Evolutionary conservation across 2,329 filamentous ascomycete species (phyloP).

Genomic region (Talaromyces sp.): DNA sequence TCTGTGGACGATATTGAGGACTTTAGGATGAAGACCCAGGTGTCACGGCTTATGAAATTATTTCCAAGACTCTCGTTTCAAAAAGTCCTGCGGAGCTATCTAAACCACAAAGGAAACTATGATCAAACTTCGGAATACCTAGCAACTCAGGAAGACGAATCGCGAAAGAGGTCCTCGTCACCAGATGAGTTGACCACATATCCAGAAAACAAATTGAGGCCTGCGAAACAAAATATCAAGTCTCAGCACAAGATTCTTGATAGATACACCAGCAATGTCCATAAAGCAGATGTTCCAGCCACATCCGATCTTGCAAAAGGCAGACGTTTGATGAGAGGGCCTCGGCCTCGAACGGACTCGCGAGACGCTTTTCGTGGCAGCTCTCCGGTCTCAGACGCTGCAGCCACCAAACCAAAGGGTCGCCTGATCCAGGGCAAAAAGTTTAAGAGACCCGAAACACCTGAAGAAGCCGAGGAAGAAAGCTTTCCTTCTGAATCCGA

Average conservation of each 20-base stretch:
- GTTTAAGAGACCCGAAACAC: constrained; percentile 26
- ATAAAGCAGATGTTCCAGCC: constrained; percentile 4
- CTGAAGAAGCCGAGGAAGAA: constrained; percentile 30
- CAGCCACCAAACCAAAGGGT: constrained; percentile 25
- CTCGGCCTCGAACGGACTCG: constrained; percentile 25
- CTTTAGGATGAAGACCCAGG: constrained; percentile 44
- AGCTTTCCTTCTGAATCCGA: constrained; percentile 45
- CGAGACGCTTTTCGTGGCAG: constrained; percentile 15
- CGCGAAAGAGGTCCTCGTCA: constrained; percentile 1
- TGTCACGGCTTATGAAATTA: constrained; percentile 49
- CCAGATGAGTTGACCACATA: constrained; percentile 7
- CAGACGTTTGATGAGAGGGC: constrained; percentile 35
- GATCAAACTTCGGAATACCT: constrained; percentile 52
- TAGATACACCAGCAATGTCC: constrained; percentile 36
- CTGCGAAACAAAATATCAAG: constrained; percentile 10
- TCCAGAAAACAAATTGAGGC: neutral
- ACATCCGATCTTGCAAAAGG: constrained; percentile 22
- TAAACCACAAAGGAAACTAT: constrained; percentile 48
- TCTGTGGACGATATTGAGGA: constrained; percentile 50
- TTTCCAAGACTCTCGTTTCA: constrained; percentile 45
- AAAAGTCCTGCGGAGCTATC: constrained; percentile 48
- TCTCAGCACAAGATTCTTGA: constrained; percentile 50
- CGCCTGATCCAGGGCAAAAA: constrained; percentile 50
- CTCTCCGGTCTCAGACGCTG: constrained; percentile 17
- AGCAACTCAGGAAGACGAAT: constrained; percentile 33